A percentile compares a stretch with the other conserved stretches of the same genome.
phyloP scores from a whole-genome alignment of 495 filamentous ascomycete genomes.

The Aspergillus biplanus region DNA sequence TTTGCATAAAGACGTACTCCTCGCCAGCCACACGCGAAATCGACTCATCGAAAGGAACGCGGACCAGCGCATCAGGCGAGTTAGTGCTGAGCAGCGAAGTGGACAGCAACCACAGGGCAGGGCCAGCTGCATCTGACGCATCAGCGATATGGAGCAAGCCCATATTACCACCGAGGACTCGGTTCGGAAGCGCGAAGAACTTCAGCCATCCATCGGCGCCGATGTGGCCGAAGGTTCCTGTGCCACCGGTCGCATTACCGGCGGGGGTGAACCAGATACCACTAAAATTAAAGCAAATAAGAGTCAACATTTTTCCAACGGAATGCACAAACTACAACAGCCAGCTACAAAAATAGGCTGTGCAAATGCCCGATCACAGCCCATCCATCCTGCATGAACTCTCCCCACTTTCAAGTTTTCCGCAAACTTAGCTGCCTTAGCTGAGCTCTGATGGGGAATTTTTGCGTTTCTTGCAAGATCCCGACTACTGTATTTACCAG shows the following conservation, averaged over 20 bases:
- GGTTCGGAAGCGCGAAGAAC: slow-evolving; percentile 17
- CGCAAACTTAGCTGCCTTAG: no score
- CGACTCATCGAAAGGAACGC: slow-evolving; percentile 23
- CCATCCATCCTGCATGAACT: no score
- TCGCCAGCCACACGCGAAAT: slow-evolving; percentile 12
- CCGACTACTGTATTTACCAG: no score
- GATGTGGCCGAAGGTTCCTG: slow-evolving; percentile 32
- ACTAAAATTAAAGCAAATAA: no score
- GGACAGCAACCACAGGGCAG: slow-evolving; percentile 29
- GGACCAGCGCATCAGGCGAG: slow-evolving; percentile 30
- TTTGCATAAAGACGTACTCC: slow-evolving; percentile 11
- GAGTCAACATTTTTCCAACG: no score
- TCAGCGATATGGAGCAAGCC: slow-evolving; percentile 28
- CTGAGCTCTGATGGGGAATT: no score
- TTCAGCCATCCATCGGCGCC: slow-evolving; percentile 24
- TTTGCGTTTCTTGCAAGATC: no score
- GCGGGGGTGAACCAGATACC: slow-evolving; percentile 31
- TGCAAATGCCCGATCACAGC: no score
- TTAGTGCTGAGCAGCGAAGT: slow-evolving; percentile 30
- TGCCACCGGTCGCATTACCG: slow-evolving; percentile 28
- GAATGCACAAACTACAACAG: no score
- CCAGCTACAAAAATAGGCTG: no score
- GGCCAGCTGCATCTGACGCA: slow-evolving; percentile 23
- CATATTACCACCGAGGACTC: slow-evolving; percentile 5
- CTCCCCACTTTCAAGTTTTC: no score